A percentile compares a stretch with the other conserved stretches of the same genome.
These are phyloP conservation scores for Xylaria sp. DNA, from an alignment of 2,329 filamentous ascomycete genomes.

Conservation along the genomic window DNA sequence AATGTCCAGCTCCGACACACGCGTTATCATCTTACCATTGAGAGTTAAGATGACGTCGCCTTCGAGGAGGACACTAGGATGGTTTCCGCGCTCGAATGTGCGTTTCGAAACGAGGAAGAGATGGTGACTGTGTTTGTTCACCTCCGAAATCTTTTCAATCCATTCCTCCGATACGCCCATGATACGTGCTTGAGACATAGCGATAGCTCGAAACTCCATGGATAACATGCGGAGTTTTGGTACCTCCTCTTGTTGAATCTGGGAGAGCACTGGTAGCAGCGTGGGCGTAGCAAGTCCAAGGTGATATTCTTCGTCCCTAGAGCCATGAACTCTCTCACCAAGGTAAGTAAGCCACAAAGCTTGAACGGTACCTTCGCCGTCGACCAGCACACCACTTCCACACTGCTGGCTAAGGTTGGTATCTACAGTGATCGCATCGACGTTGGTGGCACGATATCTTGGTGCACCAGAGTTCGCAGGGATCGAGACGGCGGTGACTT, in stretches of 20 bases:
- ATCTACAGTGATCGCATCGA: conserved; percentile 97
- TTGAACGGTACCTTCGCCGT: conserved; percentile 90
- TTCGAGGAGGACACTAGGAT: conserved; percentile 74
- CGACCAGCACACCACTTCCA: conserved; percentile 90
- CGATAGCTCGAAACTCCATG: conserved; percentile 92
- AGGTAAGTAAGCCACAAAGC: conserved; percentile 97
- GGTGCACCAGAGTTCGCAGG: conserved; percentile 92
- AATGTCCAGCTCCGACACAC: conserved; percentile 90
- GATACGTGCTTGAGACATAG: conserved; percentile 95
- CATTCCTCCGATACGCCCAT: conserved; percentile 97
- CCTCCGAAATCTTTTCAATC: conserved; percentile 88
- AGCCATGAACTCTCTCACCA: conserved; percentile 83
- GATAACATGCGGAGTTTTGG: conserved; percentile 91
- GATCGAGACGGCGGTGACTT: conserved; percentile 96
- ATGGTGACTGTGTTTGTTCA: conserved; percentile 92
- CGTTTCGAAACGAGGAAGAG: conserved; percentile 99
- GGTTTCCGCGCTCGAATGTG: conserved; percentile 67
- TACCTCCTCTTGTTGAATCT: conserved; percentile 81
- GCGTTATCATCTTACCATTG: conserved; percentile 91
- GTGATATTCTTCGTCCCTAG: conserved; percentile 96
- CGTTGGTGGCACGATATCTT: conserved; percentile 91
- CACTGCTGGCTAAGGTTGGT: conserved; percentile 91
- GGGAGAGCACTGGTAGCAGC: conserved; percentile 84
- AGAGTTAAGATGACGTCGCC: conserved; percentile 92
- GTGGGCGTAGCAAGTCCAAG: conserved; percentile 90